These are phyloP conservation scores for Lunularia cruciata DNA, from an alignment of 225 moss, liverwort and hornwort species.

Conservation along the genomic window DNA sequence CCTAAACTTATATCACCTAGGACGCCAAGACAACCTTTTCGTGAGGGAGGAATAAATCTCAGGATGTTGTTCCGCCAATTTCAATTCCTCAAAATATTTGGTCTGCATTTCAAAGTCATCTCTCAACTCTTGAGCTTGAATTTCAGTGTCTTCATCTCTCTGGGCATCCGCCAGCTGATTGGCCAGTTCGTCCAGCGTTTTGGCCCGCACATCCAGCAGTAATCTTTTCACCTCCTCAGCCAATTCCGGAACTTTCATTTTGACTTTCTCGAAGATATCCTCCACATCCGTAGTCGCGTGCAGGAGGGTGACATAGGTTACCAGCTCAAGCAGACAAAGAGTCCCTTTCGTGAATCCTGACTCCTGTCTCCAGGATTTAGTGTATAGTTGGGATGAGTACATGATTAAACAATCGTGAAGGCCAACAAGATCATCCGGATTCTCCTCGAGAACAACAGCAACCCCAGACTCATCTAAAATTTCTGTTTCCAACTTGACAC, in stretches of 20 bases:
- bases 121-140: no score
- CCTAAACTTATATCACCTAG: not conserved
- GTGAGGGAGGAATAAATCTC: not conserved
- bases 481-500: not conserved
- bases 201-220: no score
- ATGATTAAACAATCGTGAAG: slow-evolving; percentile 11
- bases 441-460: not conserved
- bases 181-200: no score
- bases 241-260: not conserved
- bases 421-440: not conserved
- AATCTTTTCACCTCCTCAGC: no score
- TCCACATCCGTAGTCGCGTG: slow-evolving; percentile 3
- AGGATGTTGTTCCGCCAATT: not conserved
- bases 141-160: no score
- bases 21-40: slow-evolving; percentile 19
- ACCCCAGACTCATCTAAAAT: not conserved
- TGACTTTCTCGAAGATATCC: not conserved
- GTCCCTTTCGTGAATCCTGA: not conserved
- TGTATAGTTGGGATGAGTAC: not conserved
- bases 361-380: not conserved
- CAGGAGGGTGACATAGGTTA: not conserved
- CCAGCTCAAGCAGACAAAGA: not conserved
- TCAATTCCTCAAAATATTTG: no score
- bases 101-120: no score
- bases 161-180: no score